A percentile compares a stretch with the other conserved stretches of the same genome.
Evolutionary conservation across 2,329 filamentous ascomycete species (phyloP).

Genomic region (Alternaria gaisen): DNA sequence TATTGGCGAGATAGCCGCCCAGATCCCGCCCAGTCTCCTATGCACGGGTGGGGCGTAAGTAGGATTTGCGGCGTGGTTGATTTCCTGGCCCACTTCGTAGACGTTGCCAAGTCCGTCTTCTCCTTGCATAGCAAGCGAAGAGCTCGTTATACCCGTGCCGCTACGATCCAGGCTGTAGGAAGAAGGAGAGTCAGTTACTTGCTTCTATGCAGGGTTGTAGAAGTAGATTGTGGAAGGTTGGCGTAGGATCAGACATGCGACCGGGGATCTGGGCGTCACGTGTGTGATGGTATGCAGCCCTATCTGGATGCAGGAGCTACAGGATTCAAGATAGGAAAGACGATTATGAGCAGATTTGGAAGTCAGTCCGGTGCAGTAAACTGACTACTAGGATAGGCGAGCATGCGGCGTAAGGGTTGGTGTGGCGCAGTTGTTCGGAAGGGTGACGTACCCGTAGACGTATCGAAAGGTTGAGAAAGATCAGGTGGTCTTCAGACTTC

Average conservation of each 20-base stretch:
- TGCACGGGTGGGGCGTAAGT: background rate
- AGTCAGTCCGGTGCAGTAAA: background rate
- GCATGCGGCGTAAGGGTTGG: background rate
- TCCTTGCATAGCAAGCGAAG: constrained; percentile 4
- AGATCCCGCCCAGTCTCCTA: background rate
- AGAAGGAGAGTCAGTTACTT: background rate
- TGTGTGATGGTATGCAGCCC: constrained; percentile 8
- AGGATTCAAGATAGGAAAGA: background rate
- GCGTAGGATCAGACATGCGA: background rate
- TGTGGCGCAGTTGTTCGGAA: background rate
- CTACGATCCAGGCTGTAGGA: background rate
- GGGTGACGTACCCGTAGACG: background rate
- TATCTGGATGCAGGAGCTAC: constrained; percentile 4
- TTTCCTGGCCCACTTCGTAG: background rate
- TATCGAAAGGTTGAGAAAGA: background rate
- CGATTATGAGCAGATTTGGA: background rate
- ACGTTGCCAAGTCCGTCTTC: background rate
- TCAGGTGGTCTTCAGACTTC: background rate
- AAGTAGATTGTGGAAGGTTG: background rate
- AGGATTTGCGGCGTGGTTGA: background rate
- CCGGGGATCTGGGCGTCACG: constrained; percentile 4
- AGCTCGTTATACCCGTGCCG: background rate
- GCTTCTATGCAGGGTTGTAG: background rate
- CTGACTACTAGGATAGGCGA: background rate
- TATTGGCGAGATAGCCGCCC: background rate